Percentiles rank a stretch among this genome's conserved stretches.
These are phyloP conservation scores for Leccinum incarnatum DNA, from an alignment of 768 basidiomycete genomes.

Conservation along the genomic window DNA sequence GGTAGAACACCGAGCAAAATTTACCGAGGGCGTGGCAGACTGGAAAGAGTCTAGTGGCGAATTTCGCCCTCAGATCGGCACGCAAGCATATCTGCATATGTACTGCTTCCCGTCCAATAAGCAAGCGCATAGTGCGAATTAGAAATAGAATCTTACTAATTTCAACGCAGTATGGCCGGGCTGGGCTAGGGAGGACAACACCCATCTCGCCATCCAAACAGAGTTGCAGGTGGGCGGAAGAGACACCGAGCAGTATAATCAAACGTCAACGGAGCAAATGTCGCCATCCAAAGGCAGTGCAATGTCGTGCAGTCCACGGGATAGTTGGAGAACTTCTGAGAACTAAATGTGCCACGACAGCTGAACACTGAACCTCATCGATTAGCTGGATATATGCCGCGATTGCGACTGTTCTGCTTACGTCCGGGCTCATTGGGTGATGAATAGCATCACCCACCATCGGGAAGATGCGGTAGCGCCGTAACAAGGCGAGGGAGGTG, in stretches of 20 bases:
- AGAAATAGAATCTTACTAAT: slow-evolving; percentile 7
- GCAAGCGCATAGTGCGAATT: not conserved
- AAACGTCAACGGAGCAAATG: not conserved
- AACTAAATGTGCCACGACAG: not conserved
- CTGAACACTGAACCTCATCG: not conserved
- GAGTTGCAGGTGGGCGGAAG: not conserved
- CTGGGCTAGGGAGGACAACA: not conserved
- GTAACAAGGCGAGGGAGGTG: not conserved
- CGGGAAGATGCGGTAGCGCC: slow-evolving; percentile 18
- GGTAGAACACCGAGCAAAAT: not conserved
- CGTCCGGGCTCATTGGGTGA: not conserved
- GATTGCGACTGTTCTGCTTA: slow-evolving; percentile 8
- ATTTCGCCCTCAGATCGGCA: slow-evolving; percentile 3
- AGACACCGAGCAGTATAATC: not conserved
- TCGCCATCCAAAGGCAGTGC: slow-evolving; percentile 26
- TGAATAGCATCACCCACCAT: slow-evolving; percentile 18
- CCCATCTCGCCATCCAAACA: not conserved
- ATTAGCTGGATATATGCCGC: slow-evolving; percentile 17
- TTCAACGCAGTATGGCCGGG: not conserved
- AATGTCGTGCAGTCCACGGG: slow-evolving; percentile 14
- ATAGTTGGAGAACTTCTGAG: slow-evolving; percentile 1
- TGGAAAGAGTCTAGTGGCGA: not conserved
- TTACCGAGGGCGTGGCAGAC: not conserved
- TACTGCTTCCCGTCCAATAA: slow-evolving; percentile 4
- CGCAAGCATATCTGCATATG: not conserved